These are phyloP conservation scores for Alloascoidea hylecoeti DNA, from an alignment of 805 yeast species.

Conservation along the genomic window DNA sequence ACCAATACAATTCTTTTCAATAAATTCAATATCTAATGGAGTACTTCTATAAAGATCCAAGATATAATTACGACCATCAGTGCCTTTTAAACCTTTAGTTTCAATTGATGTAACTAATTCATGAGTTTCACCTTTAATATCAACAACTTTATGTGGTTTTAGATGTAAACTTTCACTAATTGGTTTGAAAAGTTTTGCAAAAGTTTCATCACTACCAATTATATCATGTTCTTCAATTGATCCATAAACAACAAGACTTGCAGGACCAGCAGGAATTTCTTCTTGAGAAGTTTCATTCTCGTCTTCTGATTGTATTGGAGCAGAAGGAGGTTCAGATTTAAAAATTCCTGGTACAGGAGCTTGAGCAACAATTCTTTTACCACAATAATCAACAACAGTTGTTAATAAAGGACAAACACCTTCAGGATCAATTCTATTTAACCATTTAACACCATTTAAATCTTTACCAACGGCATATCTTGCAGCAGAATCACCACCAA, in stretches of 20 bases:
- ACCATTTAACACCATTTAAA: slow-evolving; percentile 49
- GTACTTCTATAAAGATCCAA: slow-evolving; percentile 75
- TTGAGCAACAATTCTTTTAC: slow-evolving; percentile 80
- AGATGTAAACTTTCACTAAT: slow-evolving; percentile 69
- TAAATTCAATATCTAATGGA: slow-evolving; percentile 72
- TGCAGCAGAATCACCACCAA: slow-evolving; percentile 82
- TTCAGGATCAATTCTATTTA: slow-evolving; percentile 49
- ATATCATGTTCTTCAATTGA: slow-evolving; percentile 42
- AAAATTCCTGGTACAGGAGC: slow-evolving; percentile 93
- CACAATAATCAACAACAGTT: slow-evolving; percentile 80
- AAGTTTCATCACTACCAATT: slow-evolving; percentile 34
- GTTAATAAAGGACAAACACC: slow-evolving; percentile 66
- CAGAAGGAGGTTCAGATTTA: slow-evolving; percentile 13
- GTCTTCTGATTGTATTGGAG: slow-evolving; percentile 8
- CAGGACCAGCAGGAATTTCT: slow-evolving; percentile 23
- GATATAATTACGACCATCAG: slow-evolving; percentile 73
- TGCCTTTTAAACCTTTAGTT: slow-evolving; percentile 75
- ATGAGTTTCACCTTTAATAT: slow-evolving; percentile 25
- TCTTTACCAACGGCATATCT: slow-evolving; percentile 72
- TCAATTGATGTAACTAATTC: slow-evolving; percentile 55
- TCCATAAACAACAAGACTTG: slow-evolving; percentile 59
- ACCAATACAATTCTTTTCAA: slow-evolving; percentile 32
- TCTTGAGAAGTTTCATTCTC: slow-evolving; percentile 22
- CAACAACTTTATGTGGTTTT: slow-evolving; percentile 48
- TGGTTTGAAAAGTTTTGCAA: slow-evolving; percentile 38